Percentiles rank a stretch among this genome's conserved stretches.
These are phyloP conservation scores for Chrysosphaeria jannelii DNA, from an alignment of 2,329 filamentous ascomycete species.

Conservation along the genomic window DNA sequence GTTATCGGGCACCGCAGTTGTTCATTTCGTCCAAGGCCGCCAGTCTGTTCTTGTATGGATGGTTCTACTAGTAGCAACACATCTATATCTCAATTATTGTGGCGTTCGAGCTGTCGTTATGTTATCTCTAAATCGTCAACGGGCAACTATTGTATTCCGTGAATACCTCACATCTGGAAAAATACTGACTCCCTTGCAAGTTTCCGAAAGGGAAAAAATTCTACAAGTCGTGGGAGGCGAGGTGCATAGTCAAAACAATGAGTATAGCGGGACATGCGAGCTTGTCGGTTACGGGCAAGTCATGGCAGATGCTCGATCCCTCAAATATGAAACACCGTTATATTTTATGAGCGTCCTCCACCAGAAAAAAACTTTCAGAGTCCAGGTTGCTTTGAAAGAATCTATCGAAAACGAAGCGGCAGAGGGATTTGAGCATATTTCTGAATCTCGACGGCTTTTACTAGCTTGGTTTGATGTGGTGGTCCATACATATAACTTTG, in stretches of 20 bases:
- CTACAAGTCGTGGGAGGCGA: conserved; percentile 21
- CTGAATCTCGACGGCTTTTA: conserved; percentile 5
- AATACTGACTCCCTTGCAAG: conserved; percentile 32
- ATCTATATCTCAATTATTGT: conserved; percentile 61
- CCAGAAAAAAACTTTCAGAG: conserved; percentile 14
- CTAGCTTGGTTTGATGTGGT: conserved; percentile 13
- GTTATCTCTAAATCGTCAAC: conserved; percentile 58
- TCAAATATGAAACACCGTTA: conserved; percentile 12
- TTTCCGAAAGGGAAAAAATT: conserved; percentile 32
- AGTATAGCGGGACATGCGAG: conserved; percentile 9
- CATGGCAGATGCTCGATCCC: conserved; percentile 8
- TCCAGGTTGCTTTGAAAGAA: conserved; percentile 29
- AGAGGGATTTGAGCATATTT: too few species aligned
- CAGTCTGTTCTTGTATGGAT: conserved; percentile 45
- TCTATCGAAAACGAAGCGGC: conserved; percentile 8
- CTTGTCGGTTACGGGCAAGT: conserved; percentile 13
- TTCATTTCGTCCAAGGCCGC: conserved; percentile 42
- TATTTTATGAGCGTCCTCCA: conserved; percentile 31
- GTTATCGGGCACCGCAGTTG: conserved; percentile 53
- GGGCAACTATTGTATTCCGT: conserved; percentile 49
- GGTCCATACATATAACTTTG: conserved; percentile 11
- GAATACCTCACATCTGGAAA: conserved; percentile 18
- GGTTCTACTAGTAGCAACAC: conserved; percentile 38
- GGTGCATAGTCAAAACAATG: conserved; percentile 11
- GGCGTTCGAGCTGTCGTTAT: conserved; percentile 66